A percentile compares a stretch with the other conserved stretches of the same genome.
phyloP scores from a whole-genome alignment of 2,329 filamentous ascomycete species.

The Pseudogymnoascus sp. region DNA sequence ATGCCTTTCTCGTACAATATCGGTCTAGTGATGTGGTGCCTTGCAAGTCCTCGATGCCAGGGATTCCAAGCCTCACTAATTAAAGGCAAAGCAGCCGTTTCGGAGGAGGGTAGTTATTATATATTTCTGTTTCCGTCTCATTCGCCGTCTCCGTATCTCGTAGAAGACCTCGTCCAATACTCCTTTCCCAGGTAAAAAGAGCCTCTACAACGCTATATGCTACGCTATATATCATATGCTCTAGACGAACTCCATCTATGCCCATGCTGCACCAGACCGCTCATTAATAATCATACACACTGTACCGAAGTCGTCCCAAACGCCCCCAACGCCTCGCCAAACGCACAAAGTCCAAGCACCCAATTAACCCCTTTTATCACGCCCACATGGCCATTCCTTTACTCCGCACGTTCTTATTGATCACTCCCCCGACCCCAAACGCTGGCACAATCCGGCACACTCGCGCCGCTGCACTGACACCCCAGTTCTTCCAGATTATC shows the following conservation, averaged over 20 bases:
- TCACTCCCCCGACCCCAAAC: slow-evolving; percentile 80
- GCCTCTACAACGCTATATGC: not conserved
- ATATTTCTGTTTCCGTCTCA: not conserved
- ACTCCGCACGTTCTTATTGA: slow-evolving; percentile 66
- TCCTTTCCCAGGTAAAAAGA: not conserved
- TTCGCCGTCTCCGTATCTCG: not conserved
- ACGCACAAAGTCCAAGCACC: not conserved
- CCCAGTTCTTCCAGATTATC: slow-evolving; percentile 68
- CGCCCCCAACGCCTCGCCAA: slow-evolving; percentile 2
- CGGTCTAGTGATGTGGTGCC: not conserved
- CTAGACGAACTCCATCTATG: not conserved
- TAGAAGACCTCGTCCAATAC: not conserved
- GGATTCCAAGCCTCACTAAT: not conserved
- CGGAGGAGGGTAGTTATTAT: not conserved
- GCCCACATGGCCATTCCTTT: slow-evolving; percentile 58
- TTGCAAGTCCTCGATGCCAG: not conserved
- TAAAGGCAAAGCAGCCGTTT: not conserved
- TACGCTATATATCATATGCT: not conserved
- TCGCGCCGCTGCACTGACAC: slow-evolving; percentile 62
- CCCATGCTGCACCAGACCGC: slow-evolving; percentile 5
- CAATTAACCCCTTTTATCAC: not conserved
- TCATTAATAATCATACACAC: slow-evolving; percentile 3
- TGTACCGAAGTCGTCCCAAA: not conserved
- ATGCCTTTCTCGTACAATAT: not conserved
- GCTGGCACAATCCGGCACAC: slow-evolving; percentile 82